These are phyloP conservation scores for Starmerella bombi DNA, from an alignment of 805 yeast genomes.

Conservation along the genomic window DNA sequence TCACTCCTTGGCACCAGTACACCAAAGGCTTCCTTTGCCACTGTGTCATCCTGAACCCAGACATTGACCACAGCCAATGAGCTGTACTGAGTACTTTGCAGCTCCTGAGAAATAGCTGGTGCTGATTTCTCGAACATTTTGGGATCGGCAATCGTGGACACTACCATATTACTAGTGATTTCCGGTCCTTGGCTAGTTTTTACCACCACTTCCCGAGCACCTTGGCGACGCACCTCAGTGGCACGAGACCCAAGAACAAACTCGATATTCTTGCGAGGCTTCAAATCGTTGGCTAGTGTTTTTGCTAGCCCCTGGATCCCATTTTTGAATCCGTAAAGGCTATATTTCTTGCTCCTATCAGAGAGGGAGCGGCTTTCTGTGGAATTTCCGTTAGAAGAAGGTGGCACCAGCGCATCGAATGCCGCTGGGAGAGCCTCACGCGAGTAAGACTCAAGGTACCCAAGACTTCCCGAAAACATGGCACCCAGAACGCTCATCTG, in stretches of 20 bases:
- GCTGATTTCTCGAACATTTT: constrained; percentile 8
- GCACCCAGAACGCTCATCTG: constrained; percentile 43
- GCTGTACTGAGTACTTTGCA: constrained; percentile 36
- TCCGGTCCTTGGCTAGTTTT: neutral
- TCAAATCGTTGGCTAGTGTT: constrained; percentile 20
- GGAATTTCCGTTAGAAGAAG: neutral
- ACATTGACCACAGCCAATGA: constrained; percentile 60
- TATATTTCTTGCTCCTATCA: constrained; percentile 11
- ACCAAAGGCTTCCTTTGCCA: constrained; percentile 62
- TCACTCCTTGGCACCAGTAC: constrained; percentile 58
- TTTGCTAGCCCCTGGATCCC: constrained; percentile 24
- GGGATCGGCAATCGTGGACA: constrained; percentile 17
- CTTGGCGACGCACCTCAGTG: neutral
- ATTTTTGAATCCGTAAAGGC: constrained; percentile 19
- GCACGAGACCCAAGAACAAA: constrained; percentile 17
- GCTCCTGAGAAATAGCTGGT: constrained; percentile 6
- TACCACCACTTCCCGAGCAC: constrained; percentile 6
- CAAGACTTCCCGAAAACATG: constrained; percentile 28
- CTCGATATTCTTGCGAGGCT: constrained; percentile 15
- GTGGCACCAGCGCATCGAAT: constrained; percentile 17
- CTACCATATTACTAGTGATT: constrained; percentile 11
- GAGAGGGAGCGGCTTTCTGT: constrained; percentile 2
- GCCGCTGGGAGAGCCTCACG: constrained; percentile 21
- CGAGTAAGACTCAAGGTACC: constrained; percentile 21
- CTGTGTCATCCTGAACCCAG: constrained; percentile 35